phyloP scores from a whole-genome alignment of 352 stramenopile species.

The Phytophthora idaei region DNA sequence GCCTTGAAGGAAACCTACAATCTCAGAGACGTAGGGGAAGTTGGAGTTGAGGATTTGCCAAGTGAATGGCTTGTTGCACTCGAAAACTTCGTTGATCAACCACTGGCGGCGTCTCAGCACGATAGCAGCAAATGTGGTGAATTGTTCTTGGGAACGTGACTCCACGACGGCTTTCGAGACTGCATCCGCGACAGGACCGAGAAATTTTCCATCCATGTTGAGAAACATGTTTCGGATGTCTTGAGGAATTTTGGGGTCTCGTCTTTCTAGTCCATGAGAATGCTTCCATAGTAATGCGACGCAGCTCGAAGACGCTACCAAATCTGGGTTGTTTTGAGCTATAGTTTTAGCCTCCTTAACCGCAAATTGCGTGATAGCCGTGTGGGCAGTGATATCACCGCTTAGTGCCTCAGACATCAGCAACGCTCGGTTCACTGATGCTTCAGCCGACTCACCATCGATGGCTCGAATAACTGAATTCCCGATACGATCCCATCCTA shows the following conservation, averaged over 20 bases:
- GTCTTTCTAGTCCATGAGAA: not conserved
- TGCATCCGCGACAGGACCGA: constrained; percentile 8
- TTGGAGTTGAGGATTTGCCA: constrained; percentile 18
- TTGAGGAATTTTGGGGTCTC: not conserved
- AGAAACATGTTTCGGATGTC: constrained; percentile 13
- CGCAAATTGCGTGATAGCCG: constrained; percentile 7
- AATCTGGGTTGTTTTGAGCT: not conserved
- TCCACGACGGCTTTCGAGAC: constrained; percentile 1
- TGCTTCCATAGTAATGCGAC: constrained; percentile 17
- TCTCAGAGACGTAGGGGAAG: not conserved
- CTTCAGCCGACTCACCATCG: not conserved
- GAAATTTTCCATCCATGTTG: constrained; percentile 1
- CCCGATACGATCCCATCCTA: constrained; percentile 7
- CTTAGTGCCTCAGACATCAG: constrained; percentile 8
- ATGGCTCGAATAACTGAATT: constrained; percentile 3
- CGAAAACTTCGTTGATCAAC: constrained; percentile 19
- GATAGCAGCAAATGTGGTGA: not conserved
- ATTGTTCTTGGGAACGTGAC: constrained; percentile 8
- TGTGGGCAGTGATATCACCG: constrained; percentile 1
- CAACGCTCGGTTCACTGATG: constrained; percentile 9
- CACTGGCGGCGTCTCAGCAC: constrained; percentile 18
- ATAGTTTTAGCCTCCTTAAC: constrained; percentile 9
- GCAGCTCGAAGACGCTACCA: not conserved
- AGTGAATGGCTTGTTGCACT: constrained; percentile 16
- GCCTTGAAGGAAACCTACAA: constrained; percentile 13